Conservation (phyloP, 495 filamentous ascomycete species). For the Aspergillus saccharolyticus region DNA sequence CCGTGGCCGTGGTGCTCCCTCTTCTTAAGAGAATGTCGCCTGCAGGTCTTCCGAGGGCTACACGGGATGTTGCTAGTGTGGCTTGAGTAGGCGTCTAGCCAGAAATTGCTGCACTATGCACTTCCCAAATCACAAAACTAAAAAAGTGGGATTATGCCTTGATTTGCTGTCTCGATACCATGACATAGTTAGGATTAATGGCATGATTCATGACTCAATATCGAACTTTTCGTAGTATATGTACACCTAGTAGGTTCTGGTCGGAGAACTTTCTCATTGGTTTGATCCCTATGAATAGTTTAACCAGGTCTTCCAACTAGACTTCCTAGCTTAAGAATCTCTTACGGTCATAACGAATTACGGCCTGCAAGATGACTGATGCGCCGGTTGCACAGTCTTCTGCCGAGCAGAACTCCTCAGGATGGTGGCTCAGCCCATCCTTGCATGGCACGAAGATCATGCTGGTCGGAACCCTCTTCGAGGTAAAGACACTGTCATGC, state of each 20-base stretch:
- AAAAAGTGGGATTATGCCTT: slow-evolving; percentile 28
- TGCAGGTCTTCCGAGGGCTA: slow-evolving; percentile 33
- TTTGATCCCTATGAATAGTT: too few species aligned
- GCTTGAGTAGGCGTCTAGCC: slow-evolving; percentile 29
- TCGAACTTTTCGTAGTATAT: background rate
- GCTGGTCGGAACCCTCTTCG: slow-evolving; percentile 53
- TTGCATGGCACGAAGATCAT: slow-evolving; percentile 67
- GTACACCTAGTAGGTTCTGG: too few species aligned
- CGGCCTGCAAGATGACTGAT: slow-evolving; percentile 56
- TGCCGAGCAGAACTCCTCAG: slow-evolving; percentile 54
- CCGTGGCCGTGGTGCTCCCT: slow-evolving; percentile 77
- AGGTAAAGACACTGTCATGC: slow-evolving; percentile 63
- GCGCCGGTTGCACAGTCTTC: slow-evolving; percentile 61
- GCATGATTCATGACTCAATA: slow-evolving; percentile 29
- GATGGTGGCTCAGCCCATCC: slow-evolving; percentile 63
- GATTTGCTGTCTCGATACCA: slow-evolving; percentile 20
- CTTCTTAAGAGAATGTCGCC: slow-evolving; percentile 50
- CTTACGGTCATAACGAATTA: slow-evolving; percentile 55
- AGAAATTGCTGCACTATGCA: slow-evolving; percentile 28
- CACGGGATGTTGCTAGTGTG: slow-evolving; percentile 25
- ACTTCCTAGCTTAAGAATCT: slow-evolving; percentile 27
- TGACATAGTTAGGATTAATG: slow-evolving; percentile 33
- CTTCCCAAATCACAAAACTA: slow-evolving; percentile 23
- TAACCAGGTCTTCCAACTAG: too few species aligned
- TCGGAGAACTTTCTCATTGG: too few species aligned